Conservation (phyloP, 2,329 filamentous ascomycete genomes). For the Botrytis galanthina region DNA sequence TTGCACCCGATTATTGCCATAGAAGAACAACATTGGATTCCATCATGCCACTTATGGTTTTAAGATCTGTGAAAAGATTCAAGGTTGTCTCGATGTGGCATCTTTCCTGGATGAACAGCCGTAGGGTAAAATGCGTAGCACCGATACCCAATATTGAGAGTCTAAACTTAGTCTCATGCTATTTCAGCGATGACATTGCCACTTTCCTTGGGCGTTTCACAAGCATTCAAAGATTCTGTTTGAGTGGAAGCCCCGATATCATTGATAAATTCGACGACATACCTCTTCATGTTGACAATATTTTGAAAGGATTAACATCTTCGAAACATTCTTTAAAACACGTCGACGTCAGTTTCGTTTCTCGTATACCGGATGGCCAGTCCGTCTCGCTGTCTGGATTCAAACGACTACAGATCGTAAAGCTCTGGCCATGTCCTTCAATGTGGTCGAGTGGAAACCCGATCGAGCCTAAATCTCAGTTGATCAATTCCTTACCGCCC, state of each 20-base stretch:
- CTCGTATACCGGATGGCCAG: background rate
- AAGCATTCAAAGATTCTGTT: background rate
- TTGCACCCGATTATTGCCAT: background rate
- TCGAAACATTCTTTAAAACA: background rate
- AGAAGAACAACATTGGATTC: background rate
- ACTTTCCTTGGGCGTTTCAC: background rate
- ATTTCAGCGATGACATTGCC: background rate
- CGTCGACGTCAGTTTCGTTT: background rate
- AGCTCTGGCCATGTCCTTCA: background rate
- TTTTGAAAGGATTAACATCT: background rate
- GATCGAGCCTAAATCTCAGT: background rate
- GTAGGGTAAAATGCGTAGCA: background rate
- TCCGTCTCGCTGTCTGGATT: background rate
- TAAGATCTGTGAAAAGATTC: background rate
- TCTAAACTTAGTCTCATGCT: background rate
- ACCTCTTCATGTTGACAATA: background rate
- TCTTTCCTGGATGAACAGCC: too few species aligned
- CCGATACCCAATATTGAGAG: background rate
- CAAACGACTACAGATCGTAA: background rate
- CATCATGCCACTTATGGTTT: background rate
- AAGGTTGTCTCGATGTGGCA: background rate
- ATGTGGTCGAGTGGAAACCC: background rate
- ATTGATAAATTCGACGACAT: too few species aligned
- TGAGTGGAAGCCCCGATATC: background rate
- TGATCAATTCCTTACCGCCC: background rate